Base-by-base conservation (phyloP, 2,329 filamentous ascomycete species). In the Pezicula carpinea region DNA sequence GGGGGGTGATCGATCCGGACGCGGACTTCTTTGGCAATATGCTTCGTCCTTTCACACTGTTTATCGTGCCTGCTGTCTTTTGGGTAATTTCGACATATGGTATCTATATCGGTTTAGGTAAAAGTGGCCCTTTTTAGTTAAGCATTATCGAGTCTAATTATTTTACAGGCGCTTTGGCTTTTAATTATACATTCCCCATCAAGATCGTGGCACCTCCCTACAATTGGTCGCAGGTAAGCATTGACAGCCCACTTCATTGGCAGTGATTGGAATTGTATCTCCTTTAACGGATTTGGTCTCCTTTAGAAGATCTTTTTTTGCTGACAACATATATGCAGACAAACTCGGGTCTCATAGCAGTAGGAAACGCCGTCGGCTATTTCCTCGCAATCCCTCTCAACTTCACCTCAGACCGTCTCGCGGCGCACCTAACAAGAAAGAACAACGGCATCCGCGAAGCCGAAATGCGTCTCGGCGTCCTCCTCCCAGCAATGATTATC, bases 401-500 rank as follows among this genome's bases (percentile, higher is more conserved):
- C 3, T 64, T 70, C 2, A 61, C 64, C 2, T 69, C 66, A 1
- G 66, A 69, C 52, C 61, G 60, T 6, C 58, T 69, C 17, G 66
- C 66, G 11, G 66, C 66, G 14, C 58, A 63, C 43, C 59, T 65
- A 18, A 69, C 66, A 6, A 64, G 63, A 32, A 59, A 58, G 35
- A 69, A 69, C 52, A 58, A 62, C 42, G 59, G 61, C 17, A 67
- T 69, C 52, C 66, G 66, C 18, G 67, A 69, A 55, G 62, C 67
- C 14, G 67, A 69, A 47, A 69, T 69, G 67, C 63, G 66, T 7
- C 59, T 68, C 6, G 61, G 64, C 7, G 64, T 65, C 15, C 41
- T 82, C 61, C 56, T 78, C n/a, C 66, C 76, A 0, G 76, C 74
- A 0, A 73, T 74, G 0, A 33, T 83, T 0, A 53, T 82, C 2